Base-by-base conservation (phyloP, 1,284 basidiomycete species). In the Marasmius tenuissimus region DNA sequence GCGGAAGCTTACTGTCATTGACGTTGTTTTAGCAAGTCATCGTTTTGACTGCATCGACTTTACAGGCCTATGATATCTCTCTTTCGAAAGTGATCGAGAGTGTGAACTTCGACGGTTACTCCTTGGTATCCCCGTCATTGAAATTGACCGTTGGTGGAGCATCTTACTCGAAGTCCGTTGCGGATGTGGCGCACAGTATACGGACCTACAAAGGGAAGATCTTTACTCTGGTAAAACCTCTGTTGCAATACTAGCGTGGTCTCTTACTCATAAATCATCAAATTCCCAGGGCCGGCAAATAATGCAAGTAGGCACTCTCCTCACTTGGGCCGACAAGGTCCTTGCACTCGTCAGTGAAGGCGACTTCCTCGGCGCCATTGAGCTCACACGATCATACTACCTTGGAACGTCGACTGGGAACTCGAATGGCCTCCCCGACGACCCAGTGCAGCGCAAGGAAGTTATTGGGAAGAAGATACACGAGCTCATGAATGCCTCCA, bases 301-400 rank as follows among this genome's bases (percentile, higher is more conserved):
- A 61, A 68, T 98, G 0, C 84, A 87, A 71, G 93, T 93, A 0
- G 97, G 96, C 34, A 94, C 92, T 0, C 79, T 98, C 27, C 80
- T 97, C 50, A 94, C 95, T 0, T 99, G 97, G 97, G 95, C 97
- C 10, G 96, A 99, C 72, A 88, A 92, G 22, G 89, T 99, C 22
- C 79, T 98, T 35, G 81, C 87, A 4, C 86, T 91, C 58, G 96
- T 98, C 33, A 85, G 94, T 70, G 81, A 84, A 4, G 95, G 96
- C 35, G 91, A 98, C 70, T 96, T 98, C 72, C 79, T 99, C 16
- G 87, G 84, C 50, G 97, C 97, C 1, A 97, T 99, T 66, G 89
- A 95, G 57, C 81, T 97, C 16, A 87, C 93, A 0, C 85, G 93
- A 20, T 81, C 86, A 0, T 99, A 97, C 75, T 96, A 96, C 72